A percentile compares a stretch with the other conserved stretches of the same genome.
These are phyloP conservation scores for Xylaria polymorpha DNA, from an alignment of 2,329 filamentous ascomycete species.

Conservation along the genomic window DNA sequence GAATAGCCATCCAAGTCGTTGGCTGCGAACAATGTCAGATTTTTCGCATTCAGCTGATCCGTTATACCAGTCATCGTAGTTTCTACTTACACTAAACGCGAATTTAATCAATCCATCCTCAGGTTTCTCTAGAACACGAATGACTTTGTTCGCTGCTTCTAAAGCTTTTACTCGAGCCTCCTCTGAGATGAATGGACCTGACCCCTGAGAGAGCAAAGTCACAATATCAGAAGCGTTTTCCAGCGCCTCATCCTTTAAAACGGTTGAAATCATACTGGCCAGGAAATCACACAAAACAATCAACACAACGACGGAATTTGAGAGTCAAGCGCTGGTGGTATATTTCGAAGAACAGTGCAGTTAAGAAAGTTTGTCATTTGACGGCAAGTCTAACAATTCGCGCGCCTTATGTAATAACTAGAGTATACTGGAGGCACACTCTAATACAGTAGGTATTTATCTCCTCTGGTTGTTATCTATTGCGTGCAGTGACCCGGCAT, in stretches of 20 bases:
- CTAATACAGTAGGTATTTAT: no score
- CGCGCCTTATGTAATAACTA: slow-evolving; percentile 15
- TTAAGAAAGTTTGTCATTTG: not conserved
- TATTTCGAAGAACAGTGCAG: not conserved
- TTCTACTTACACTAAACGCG: slow-evolving; percentile 21
- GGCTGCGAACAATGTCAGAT: slow-evolving; percentile 19
- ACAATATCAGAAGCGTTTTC: slow-evolving; percentile 16
- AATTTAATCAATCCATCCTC: slow-evolving; percentile 30
- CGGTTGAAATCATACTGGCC: slow-evolving; percentile 9
- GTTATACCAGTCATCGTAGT: not conserved
- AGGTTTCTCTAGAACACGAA: slow-evolving; percentile 25
- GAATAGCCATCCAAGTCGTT: slow-evolving; percentile 26
- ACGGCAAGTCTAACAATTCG: not conserved
- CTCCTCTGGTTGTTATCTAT: not conserved
- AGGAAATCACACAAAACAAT: not conserved
- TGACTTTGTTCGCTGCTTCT: slow-evolving; percentile 14
- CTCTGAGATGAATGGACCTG: slow-evolving; percentile 21
- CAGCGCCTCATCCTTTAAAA: slow-evolving; percentile 20
- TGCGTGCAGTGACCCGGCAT: not conserved
- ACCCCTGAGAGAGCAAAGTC: slow-evolving; percentile 21
- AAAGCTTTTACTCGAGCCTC: slow-evolving; percentile 20
- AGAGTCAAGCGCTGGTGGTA: not conserved
- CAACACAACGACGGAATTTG: not conserved
- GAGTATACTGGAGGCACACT: no score
- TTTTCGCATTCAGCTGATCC: not conserved